Evolutionary conservation across 768 basidiomycete genomes (phyloP).

Genomic region (Suillus tomentosus): DNA sequence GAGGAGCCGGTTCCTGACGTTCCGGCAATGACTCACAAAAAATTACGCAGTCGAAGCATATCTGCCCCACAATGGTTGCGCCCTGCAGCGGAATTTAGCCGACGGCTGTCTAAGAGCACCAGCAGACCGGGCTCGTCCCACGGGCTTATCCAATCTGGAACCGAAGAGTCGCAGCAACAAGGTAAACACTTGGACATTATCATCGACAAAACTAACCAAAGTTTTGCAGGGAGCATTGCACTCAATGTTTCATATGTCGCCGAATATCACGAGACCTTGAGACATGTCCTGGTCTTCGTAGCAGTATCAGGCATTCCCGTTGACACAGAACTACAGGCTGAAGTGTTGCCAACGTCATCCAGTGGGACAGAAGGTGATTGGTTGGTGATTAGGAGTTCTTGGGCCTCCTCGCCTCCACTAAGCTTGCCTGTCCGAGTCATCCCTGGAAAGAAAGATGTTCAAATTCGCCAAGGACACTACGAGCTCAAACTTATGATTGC

Average conservation of each 20-base stretch:
- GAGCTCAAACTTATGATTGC: constrained; percentile 64
- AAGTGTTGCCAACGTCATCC: constrained; percentile 54
- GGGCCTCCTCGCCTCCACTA: constrained; percentile 58
- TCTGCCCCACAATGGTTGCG: constrained; percentile 65
- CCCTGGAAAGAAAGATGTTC: constrained; percentile 63
- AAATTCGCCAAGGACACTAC: constrained; percentile 57
- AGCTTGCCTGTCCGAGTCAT: constrained; percentile 55
- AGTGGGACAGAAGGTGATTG: constrained; percentile 48
- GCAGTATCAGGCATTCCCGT: constrained; percentile 51
- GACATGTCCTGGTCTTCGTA: constrained; percentile 76
- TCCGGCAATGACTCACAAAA: constrained; percentile 29
- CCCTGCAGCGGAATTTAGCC: constrained; percentile 22
- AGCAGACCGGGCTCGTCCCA: constrained; percentile 30
- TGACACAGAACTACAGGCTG: constrained; percentile 61
- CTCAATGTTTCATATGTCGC: constrained; percentile 55
- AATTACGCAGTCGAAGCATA: constrained; percentile 49
- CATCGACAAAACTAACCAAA: not conserved
- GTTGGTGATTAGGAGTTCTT: constrained; percentile 63
- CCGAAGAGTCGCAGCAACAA: not conserved
- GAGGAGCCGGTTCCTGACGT: constrained; percentile 17
- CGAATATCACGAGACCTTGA: constrained; percentile 87
- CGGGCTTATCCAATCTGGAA: constrained; percentile 24
- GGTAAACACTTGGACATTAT: not conserved
- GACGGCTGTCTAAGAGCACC: constrained; percentile 18
- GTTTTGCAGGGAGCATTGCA: constrained; percentile 13